Percentiles rank a stretch among this genome's conserved stretches.
Conservation (phyloP, 2,329 filamentous ascomycete species). For the Penicillium sumatraense region DNA sequence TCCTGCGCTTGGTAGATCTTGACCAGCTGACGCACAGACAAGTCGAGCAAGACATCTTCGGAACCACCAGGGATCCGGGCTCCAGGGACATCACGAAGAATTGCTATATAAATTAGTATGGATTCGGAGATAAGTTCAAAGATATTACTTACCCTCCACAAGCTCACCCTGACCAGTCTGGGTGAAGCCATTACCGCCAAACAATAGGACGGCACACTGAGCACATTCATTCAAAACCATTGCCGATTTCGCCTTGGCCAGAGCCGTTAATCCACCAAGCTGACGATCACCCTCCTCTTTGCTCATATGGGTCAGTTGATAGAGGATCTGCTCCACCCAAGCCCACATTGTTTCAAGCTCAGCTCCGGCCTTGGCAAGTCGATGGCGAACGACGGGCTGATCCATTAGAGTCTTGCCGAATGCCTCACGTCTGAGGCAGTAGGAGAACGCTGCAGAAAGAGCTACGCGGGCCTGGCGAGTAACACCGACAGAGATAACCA, state of each 20-base stretch:
- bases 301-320: conserved; percentile 66
- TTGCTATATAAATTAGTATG: conserved; percentile 50
- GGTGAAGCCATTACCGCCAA: conserved; percentile 76
- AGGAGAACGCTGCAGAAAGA: conserved; percentile 63
- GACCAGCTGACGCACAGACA: conserved; percentile 70
- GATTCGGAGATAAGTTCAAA: not conserved
- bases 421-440: conserved; percentile 68
- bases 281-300: conserved; percentile 54
- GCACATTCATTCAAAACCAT: conserved; percentile 75
- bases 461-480: conserved; percentile 67
- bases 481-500: conserved; percentile 67
- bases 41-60: conserved; percentile 74
- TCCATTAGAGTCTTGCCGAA: conserved; percentile 73
- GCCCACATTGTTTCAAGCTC: conserved; percentile 72
- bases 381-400: conserved; percentile 73
- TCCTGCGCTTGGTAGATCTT: conserved; percentile 62
- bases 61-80: conserved; percentile 69
- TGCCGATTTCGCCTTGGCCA: conserved; percentile 73
- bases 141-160: conserved; percentile 62
- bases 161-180: conserved; percentile 72
- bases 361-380: conserved; percentile 72
- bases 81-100: conserved; percentile 67
- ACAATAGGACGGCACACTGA: conserved; percentile 69
- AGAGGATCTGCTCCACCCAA: conserved; percentile 74
- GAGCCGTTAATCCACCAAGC: conserved; percentile 72